phyloP scores from a whole-genome alignment of 331 rosid species.

The Arachis monticola region DNA sequence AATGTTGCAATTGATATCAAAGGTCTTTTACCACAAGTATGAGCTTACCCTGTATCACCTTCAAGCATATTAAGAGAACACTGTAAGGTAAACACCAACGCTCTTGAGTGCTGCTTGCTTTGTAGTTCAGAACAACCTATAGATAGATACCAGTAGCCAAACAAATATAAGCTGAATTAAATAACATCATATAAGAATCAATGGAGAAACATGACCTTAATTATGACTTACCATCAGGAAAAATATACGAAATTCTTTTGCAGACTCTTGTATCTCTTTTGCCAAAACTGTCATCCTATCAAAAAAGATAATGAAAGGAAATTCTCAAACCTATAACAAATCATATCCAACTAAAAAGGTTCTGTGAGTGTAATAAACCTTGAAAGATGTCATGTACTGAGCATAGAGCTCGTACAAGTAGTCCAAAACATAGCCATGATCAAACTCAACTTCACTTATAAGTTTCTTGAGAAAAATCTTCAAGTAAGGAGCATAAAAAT shows the following conservation, averaged over 20 bases:
- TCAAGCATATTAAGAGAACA: constrained; percentile 89
- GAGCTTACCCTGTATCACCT: constrained; percentile 88
- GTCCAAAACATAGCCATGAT: constrained; percentile 63
- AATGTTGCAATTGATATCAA: constrained; percentile 8
- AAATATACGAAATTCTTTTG: constrained; percentile 79
- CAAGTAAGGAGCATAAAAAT: constrained; percentile 68
- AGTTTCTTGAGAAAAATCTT: constrained; percentile 83
- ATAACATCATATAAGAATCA: constrained; percentile 12
- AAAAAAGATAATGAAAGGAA: background rate
- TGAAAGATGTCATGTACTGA: constrained; percentile 63
- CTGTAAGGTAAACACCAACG: constrained; percentile 54
- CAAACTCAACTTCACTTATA: constrained; percentile 65
- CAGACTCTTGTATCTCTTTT: constrained; percentile 56
- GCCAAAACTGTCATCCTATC: constrained; percentile 57
- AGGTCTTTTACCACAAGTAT: constrained; percentile 1
- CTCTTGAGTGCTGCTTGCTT: constrained; percentile 51
- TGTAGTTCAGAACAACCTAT: constrained; percentile 58
- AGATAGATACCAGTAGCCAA: constrained; percentile 37
- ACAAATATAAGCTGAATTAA: constrained; percentile 38
- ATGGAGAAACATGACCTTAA: constrained; percentile 9
- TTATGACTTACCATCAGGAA: constrained; percentile 63
- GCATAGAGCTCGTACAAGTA: constrained; percentile 75
- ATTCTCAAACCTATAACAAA: constrained; percentile 22
- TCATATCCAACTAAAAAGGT: background rate
- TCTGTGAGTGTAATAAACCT: constrained; percentile 47